Conservation (phyloP, 202 grass and related monocot genomes). For the Setaria italica region DNA sequence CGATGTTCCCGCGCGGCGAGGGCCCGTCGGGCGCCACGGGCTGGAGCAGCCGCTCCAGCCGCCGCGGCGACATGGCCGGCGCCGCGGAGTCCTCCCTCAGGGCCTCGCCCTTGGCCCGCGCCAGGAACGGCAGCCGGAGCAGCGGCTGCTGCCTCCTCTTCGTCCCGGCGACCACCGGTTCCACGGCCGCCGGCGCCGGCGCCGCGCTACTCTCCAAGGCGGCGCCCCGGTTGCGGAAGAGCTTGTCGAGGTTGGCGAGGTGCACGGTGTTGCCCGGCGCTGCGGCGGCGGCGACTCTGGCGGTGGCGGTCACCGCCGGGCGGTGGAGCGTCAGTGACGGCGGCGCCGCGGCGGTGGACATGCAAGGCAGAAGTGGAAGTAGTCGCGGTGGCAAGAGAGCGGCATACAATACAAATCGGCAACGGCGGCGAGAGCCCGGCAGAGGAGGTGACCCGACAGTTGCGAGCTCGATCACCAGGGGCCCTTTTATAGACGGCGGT, state of each 20-base stretch:
- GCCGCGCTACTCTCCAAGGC: neutral
- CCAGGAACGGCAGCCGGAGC: slow-evolving; percentile 54
- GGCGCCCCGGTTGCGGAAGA: slow-evolving; percentile 53
- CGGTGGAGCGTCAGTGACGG: slow-evolving; percentile 38
- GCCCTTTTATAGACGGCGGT: neutral
- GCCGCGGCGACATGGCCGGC: slow-evolving; percentile 58
- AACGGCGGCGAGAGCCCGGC: neutral
- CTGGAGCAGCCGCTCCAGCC: slow-evolving; percentile 58
- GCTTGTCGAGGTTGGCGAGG: slow-evolving; percentile 67
- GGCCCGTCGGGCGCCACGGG: slow-evolving; percentile 57
- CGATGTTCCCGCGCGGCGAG: slow-evolving; percentile 77
- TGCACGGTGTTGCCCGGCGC: slow-evolving; percentile 51
- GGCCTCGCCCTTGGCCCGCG: neutral
- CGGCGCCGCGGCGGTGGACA: slow-evolving; percentile 46
- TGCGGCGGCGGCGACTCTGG: neutral
- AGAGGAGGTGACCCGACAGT: neutral
- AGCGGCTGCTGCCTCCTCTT: slow-evolving; percentile 37
- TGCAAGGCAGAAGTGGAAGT: slow-evolving; percentile 43
- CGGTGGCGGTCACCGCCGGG: neutral
- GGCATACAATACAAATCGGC: slow-evolving; percentile 49
- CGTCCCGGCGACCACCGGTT: neutral
- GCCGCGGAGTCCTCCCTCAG: slow-evolving; percentile 10
- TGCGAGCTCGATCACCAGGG: neutral
- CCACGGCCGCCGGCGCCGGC: neutral
- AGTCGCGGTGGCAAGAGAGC: neutral